These are phyloP conservation scores for Zopfia rhizophila DNA, from an alignment of 2,329 filamentous ascomycete species.

Conservation along the genomic window DNA sequence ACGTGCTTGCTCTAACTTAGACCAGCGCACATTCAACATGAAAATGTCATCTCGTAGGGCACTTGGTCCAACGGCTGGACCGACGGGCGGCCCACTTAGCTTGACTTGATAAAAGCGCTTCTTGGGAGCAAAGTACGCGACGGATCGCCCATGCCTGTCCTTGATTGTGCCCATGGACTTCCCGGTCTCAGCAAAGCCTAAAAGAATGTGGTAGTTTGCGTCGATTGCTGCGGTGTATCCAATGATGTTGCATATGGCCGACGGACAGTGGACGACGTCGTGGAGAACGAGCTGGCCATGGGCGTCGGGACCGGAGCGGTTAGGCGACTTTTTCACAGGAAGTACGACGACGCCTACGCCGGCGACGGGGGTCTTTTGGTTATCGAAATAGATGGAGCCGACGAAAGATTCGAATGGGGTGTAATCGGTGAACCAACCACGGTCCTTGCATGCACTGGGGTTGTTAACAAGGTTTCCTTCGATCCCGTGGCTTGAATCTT, in stretches of 20 bases:
- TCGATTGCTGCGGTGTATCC: neutral
- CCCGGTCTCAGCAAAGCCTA: neutral
- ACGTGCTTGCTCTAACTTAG: neutral
- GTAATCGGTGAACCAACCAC: slow-evolving; percentile 33
- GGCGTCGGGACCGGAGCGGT: slow-evolving; percentile 4
- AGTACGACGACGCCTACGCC: slow-evolving; percentile 29
- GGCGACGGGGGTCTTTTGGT: slow-evolving; percentile 4
- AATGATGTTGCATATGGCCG: slow-evolving; percentile 25
- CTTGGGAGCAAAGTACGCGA: slow-evolving; percentile 24
- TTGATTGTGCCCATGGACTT: slow-evolving; percentile 6
- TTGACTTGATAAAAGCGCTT: slow-evolving; percentile 10
- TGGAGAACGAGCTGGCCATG: slow-evolving; percentile 19
- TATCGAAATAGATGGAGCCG: neutral
- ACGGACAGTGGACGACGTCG: slow-evolving; percentile 28
- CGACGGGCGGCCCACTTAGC: slow-evolving; percentile 13
- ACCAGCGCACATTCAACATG: slow-evolving; percentile 1
- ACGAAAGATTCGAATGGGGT: slow-evolving; percentile 25
- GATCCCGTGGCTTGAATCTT: neutral
- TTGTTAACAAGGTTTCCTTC: neutral
- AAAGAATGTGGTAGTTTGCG: slow-evolving; percentile 3
- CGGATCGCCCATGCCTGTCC: neutral
- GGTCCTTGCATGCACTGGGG: slow-evolving; percentile 19
- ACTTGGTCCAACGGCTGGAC: slow-evolving; percentile 3
- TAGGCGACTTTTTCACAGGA: slow-evolving; percentile 16
- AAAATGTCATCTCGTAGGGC: neutral